phyloP scores from a whole-genome alignment of 2,329 filamentous ascomycete genomes.

The Arthrobotrys iridis region DNA sequence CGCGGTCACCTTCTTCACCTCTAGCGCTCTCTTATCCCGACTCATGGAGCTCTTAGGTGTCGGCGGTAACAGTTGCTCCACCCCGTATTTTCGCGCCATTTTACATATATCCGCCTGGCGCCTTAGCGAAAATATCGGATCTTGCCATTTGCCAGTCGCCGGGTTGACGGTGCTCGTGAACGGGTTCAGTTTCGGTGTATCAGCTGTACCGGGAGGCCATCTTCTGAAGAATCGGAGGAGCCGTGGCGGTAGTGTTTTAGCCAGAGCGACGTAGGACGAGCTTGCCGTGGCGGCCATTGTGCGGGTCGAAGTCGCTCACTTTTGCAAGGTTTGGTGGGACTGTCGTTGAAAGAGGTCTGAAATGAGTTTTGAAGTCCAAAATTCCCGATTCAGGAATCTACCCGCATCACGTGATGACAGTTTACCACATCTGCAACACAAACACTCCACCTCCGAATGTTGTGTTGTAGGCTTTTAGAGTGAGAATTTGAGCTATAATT shows the following conservation, averaged over 20 bases:
- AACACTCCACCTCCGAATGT: not conserved
- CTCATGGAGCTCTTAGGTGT: constrained; percentile 79
- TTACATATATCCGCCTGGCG: constrained; percentile 92
- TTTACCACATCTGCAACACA: constrained; percentile 6
- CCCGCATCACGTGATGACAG: constrained; percentile 9
- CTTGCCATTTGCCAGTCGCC: constrained; percentile 81
- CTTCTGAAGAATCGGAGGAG: constrained; percentile 88
- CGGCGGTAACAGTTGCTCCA: constrained; percentile 81
- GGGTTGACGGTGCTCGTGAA: constrained; percentile 84
- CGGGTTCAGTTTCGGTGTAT: constrained; percentile 74
- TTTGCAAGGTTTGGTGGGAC: not conserved
- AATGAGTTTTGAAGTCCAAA: not conserved
- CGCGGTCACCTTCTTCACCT: constrained; percentile 81
- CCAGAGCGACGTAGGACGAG: constrained; percentile 65
- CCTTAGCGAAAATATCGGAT: constrained; percentile 82
- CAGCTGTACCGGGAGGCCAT: constrained; percentile 75
- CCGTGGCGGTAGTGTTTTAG: constrained; percentile 77
- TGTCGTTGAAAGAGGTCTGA: not conserved
- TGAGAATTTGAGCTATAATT: too few species aligned
- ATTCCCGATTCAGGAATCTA: constrained; percentile 1
- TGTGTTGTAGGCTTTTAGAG: too few species aligned
- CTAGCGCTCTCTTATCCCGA: constrained; percentile 75
- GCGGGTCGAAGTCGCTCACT: constrained; percentile 13
- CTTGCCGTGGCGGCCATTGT: constrained; percentile 54
- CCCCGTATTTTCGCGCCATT: constrained; percentile 78